Percentiles rank a stretch among this genome's conserved stretches.
Evolutionary conservation across 805 yeast genomes (phyloP).

Genomic region (Lachancea nothofagi): DNA sequence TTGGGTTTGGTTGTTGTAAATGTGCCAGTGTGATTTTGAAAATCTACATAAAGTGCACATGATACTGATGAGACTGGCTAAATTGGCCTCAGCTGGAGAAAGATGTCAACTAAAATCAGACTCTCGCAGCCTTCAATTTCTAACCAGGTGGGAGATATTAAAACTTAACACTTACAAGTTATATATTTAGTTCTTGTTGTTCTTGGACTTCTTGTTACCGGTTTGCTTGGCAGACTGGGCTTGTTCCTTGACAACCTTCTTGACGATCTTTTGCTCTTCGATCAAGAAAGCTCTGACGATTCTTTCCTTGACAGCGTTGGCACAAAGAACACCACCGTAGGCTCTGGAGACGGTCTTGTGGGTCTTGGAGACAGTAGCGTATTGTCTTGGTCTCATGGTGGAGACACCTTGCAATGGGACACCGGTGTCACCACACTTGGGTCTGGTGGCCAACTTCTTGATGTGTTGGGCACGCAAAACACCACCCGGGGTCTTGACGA

Average conservation of each 20-base stretch:
- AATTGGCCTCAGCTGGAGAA: too few species aligned
- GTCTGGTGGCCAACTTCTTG: conserved; percentile 84
- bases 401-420: conserved; percentile 79
- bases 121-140: too few species aligned
- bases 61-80: too few species aligned
- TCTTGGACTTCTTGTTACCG: conserved; percentile 38
- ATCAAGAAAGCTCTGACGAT: conserved; percentile 98
- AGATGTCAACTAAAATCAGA: too few species aligned
- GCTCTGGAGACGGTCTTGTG: conserved; percentile 98
- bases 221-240: conserved; percentile 78
- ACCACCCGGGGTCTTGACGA: conserved; percentile 99
- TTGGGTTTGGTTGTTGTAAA: too few species aligned
- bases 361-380: conserved; percentile 91
- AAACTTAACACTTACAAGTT: conserved; percentile 12
- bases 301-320: conserved; percentile 98
- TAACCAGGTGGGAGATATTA: too few species aligned
- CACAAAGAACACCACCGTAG: conserved; percentile 99
- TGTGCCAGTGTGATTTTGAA: too few species aligned
- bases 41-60: too few species aligned
- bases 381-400: conserved; percentile 96
- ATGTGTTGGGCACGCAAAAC: conserved; percentile 96
- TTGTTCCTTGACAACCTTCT: conserved; percentile 97
- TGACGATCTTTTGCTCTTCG: conserved; percentile 99
- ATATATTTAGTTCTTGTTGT: conserved; percentile 20
- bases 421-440: conserved; percentile 88